Base-by-base conservation (phyloP, 371 early-diverging fungal species). In the Dinochytrium kinnereticum region DNA sequence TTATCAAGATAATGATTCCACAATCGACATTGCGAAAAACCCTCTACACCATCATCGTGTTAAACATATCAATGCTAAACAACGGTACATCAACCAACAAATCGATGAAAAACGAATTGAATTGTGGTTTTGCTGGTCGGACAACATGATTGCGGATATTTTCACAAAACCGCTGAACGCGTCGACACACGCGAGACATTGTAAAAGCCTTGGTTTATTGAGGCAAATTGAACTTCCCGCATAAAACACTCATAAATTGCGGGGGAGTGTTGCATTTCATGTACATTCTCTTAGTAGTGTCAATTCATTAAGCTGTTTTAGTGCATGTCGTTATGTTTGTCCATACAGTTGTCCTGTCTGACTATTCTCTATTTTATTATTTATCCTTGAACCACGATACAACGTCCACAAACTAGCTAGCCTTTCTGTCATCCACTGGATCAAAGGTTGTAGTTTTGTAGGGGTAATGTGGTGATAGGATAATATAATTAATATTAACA, bases 81-180 rank as follows among this genome's bases (percentile, higher is more conserved):
- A 40, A 26, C 57, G 30, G 26, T 30, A 26, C 26, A 30, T 30
- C 5, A 55, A 55, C 24, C 26, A 55, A 30, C 26, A 55, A 24
- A 55, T 55, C 57, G 24, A 55, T 26, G 57, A 55, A 19, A 59
- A 66, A 40, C 30, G 15, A 1, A 44, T 75, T 1, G 10, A 71
- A 17, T 44, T 75, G 2, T n/a, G 17, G 1, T 75, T 64, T 34
- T 71, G 69, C 55, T 51, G 7, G 30, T 72, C 37, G 2, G 69
- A 69, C 2, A n/a, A 72, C 31, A 69, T 70, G 59, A 61, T 68
- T 44, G 75, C 59, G 3, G 61, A 75, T 49, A 72, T 70, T 21
- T 44, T 75, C 36, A 70, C 75, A n/a, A 64, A 64, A 71, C 30
- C 53, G 30, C 57, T 55, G 5, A 24, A 55, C 24, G 30, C 21